Evolutionary conservation across 805 yeast species (phyloP).

Genomic region (Scheffersomyces ergatensis): DNA sequence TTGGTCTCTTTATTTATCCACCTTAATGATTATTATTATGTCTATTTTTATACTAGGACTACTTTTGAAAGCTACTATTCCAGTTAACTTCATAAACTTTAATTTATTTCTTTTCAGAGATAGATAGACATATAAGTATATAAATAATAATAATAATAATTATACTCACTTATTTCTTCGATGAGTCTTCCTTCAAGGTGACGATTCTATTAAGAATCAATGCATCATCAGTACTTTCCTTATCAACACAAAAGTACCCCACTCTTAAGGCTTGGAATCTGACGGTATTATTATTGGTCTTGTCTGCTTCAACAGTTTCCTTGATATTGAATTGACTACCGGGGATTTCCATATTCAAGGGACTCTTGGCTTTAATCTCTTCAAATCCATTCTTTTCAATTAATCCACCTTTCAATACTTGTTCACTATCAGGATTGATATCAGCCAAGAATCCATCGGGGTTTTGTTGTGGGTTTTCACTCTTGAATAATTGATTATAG

Average conservation of each 20-base stretch:
- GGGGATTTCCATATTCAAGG: constrained; percentile 65
- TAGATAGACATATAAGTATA: neutral
- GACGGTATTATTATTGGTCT: constrained; percentile 66
- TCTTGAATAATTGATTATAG: constrained; percentile 81
- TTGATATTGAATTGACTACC: constrained; percentile 62
- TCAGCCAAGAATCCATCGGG: constrained; percentile 89
- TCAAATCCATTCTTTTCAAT: constrained; percentile 68
- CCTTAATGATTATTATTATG: too few relatives aligned
- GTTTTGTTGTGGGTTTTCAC: constrained; percentile 85
- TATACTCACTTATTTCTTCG: constrained; percentile 11
- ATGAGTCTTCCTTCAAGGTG: constrained; percentile 67
- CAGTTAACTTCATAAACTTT: too few relatives aligned
- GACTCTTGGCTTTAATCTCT: constrained; percentile 67
- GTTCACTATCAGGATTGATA: constrained; percentile 77
- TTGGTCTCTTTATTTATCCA: too few relatives aligned
- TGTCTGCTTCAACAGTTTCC: constrained; percentile 52
- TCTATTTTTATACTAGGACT: too few relatives aligned
- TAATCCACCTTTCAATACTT: constrained; percentile 59
- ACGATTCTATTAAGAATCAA: constrained; percentile 88
- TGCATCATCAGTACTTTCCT: constrained; percentile 60
- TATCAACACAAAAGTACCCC: constrained; percentile 91
- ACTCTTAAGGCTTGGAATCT: constrained; percentile 97
- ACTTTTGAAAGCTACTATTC: too few relatives aligned
- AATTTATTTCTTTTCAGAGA: too few relatives aligned
- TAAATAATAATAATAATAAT: too few relatives aligned